A percentile compares a stretch with the other conserved stretches of the same genome.
Evolutionary conservation across 1,284 basidiomycete genomes (phyloP).

Genomic region (Ceratobasidium sp.): DNA sequence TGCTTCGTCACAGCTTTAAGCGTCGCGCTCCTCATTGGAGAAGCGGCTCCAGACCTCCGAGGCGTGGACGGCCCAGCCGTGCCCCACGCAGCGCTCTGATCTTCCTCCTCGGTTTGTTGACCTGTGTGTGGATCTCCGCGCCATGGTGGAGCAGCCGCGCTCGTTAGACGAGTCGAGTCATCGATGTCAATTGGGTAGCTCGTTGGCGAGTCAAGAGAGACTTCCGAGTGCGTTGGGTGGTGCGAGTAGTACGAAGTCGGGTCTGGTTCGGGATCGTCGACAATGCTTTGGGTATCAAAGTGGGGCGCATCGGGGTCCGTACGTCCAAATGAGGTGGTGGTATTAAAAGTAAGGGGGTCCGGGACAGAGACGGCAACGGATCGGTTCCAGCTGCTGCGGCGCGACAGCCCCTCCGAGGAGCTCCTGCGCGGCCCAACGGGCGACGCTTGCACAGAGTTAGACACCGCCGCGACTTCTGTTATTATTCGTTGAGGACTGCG

Average conservation of each 20-base stretch:
- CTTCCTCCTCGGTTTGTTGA: slow-evolving; percentile 19
- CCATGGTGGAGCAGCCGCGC: slow-evolving; percentile 39
- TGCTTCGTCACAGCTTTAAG: slow-evolving; percentile 66
- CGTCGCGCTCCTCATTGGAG: slow-evolving; percentile 42
- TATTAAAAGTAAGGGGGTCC: slow-evolving; percentile 17
- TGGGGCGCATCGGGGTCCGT: slow-evolving; percentile 22
- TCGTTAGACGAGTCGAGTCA: slow-evolving; percentile 45
- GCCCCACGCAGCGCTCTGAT: slow-evolving; percentile 27
- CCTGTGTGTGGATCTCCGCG: slow-evolving; percentile 23
- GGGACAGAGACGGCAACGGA: slow-evolving; percentile 15
- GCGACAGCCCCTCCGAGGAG: slow-evolving; percentile 32
- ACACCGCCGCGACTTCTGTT: slow-evolving; percentile 38
- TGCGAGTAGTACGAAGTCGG: slow-evolving; percentile 4
- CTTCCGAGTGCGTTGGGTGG: slow-evolving; percentile 30
- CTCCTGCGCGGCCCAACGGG: slow-evolving; percentile 22
- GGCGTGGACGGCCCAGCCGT: slow-evolving; percentile 22
- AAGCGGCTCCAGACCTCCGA: slow-evolving; percentile 10
- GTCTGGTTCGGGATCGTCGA: slow-evolving; percentile 33
- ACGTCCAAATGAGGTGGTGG: slow-evolving; percentile 9
- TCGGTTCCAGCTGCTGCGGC: slow-evolving; percentile 40
- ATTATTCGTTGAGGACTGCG: slow-evolving; percentile 36
- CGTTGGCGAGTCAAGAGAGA: slow-evolving; percentile 43
- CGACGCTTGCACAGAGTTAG: slow-evolving; percentile 39
- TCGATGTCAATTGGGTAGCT: slow-evolving; percentile 32
- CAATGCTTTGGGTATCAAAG: slow-evolving; percentile 32